These are phyloP conservation scores for Aureobasidium mangrovei DNA, from an alignment of 2,329 filamentous ascomycete genomes.

Conservation along the genomic window DNA sequence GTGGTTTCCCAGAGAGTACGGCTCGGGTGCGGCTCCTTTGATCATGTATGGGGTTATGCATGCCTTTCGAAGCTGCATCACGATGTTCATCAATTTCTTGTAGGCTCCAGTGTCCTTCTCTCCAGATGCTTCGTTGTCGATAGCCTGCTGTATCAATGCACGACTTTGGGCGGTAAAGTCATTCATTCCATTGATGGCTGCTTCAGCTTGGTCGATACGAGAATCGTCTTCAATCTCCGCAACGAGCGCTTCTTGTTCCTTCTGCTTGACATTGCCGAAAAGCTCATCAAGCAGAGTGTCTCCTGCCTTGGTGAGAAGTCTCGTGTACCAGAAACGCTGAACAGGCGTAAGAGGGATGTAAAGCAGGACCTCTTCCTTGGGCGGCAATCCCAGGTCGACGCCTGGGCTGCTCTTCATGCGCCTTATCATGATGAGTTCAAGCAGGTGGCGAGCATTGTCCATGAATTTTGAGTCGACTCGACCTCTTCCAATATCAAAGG, in stretches of 20 bases:
- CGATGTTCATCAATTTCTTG: conserved; percentile 42
- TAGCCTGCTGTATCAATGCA: conserved; percentile 33
- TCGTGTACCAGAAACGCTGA: conserved; percentile 51
- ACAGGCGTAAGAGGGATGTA: conserved; percentile 50
- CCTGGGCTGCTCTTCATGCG: conserved; percentile 48
- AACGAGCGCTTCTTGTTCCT: conserved; percentile 33
- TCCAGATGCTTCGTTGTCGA: conserved; percentile 27
- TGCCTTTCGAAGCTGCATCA: conserved; percentile 49
- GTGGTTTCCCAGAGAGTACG: conserved; percentile 39
- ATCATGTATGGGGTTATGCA: conserved; percentile 49
- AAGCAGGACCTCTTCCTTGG: conserved; percentile 49
- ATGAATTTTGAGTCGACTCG: conserved; percentile 46
- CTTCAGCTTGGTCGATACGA: conserved; percentile 22
- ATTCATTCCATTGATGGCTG: conserved; percentile 26
- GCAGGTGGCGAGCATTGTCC: conserved; percentile 42
- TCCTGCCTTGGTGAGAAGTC: conserved; percentile 47
- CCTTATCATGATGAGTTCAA: conserved; percentile 51
- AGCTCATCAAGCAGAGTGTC: conserved; percentile 44
- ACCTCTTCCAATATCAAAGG: conserved; percentile 49
- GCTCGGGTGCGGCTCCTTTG: conserved; percentile 36
- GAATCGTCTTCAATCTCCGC: conserved; percentile 30
- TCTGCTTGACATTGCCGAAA: conserved; percentile 40
- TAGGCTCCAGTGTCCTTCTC: conserved; percentile 21
- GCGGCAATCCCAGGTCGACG: conserved; percentile 47
- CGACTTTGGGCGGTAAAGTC: conserved; percentile 40